These are phyloP conservation scores for Saturnispora quitensis DNA, from an alignment of 805 yeast genomes.

Conservation along the genomic window DNA sequence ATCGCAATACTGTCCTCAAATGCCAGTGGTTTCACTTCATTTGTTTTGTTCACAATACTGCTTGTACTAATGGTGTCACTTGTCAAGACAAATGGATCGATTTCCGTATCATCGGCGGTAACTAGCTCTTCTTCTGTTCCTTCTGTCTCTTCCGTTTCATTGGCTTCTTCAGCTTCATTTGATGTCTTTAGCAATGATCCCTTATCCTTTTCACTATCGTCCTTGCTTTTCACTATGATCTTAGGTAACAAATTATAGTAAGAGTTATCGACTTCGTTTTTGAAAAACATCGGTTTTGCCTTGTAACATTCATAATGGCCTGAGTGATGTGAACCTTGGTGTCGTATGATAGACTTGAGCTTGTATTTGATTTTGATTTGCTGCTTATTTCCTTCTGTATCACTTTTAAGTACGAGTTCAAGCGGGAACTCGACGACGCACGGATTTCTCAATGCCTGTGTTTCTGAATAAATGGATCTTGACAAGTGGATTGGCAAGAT, in stretches of 20 bases:
- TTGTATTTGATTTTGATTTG: conserved; percentile 30
- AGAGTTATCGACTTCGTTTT: conserved; percentile 23
- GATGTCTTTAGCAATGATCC: neutral
- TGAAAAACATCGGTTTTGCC: conserved; percentile 57
- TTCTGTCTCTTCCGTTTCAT: neutral
- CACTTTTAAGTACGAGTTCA: conserved; percentile 12
- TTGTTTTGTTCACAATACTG: neutral
- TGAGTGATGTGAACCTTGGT: conserved; percentile 76
- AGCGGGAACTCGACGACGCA: conserved; percentile 63
- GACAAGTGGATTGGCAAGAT: conserved; percentile 76
- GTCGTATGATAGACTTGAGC: conserved; percentile 68
- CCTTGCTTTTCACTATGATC: neutral
- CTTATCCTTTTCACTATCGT: neutral
- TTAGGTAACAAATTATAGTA: conserved; percentile 18
- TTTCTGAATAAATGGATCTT: conserved; percentile 67
- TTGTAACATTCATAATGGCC: conserved; percentile 91
- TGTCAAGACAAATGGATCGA: neutral
- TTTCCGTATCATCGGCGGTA: neutral
- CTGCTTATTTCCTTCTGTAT: neutral
- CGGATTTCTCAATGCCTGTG: conserved; percentile 59
- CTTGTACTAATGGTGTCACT: neutral
- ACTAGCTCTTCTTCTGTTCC: neutral
- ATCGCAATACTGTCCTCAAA: neutral
- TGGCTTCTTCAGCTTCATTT: neutral
- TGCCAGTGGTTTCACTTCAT: neutral